Evolutionary conservation across 2,329 filamentous ascomycete species (phyloP), one percentile per base, ranked within the genome.

Genomic region (Fusarium pseudograminearum): DNA sequence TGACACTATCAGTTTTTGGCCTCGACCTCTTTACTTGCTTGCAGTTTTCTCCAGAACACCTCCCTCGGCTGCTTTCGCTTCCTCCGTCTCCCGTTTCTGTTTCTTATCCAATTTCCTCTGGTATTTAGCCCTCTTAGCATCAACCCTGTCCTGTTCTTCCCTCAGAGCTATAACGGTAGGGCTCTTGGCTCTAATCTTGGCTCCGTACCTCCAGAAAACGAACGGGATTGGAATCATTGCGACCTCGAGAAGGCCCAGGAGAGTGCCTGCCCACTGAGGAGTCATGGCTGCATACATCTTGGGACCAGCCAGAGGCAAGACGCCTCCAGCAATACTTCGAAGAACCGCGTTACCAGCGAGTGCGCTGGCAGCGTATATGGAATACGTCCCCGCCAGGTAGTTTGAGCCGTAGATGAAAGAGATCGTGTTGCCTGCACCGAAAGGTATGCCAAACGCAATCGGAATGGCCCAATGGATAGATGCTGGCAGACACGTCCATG

Each of bases 321-420:
- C 86, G n/a, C 90, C 93, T n/a, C 93, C 93, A 57, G 94, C 83
- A 9, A 91, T 77, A 59, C 87, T 91, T 34, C 93, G 84, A 18
- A 93, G 84, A 4, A 97, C 91, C 0, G 91, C 88, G 72, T 96
- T 97, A 0, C 92, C 91, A 0, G 93, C 93, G 34, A 97, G 83
- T 0, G 93, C 93, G 4, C 89, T 92, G 1, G 93, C 93, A 2
- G 93, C 90, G 76, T 94, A 97, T 71, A 96, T 91, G 6, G 90
- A 90, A 72, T 97, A 97, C 9, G 89, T 88, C 48, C 91, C 86
- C 0, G 93, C 92, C 5, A 97, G 82, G 76, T 97, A 97, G 73
- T 93, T 96, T 8, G 86, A 88, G 0, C 90, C 88, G 75, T 97
- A 96, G 75, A 97, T 94, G 81, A 97, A 97, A 38, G 92, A 89